These are phyloP conservation scores for Guyanaporus albipodus DNA, from an alignment of 768 basidiomycete species.

Conservation along the genomic window DNA sequence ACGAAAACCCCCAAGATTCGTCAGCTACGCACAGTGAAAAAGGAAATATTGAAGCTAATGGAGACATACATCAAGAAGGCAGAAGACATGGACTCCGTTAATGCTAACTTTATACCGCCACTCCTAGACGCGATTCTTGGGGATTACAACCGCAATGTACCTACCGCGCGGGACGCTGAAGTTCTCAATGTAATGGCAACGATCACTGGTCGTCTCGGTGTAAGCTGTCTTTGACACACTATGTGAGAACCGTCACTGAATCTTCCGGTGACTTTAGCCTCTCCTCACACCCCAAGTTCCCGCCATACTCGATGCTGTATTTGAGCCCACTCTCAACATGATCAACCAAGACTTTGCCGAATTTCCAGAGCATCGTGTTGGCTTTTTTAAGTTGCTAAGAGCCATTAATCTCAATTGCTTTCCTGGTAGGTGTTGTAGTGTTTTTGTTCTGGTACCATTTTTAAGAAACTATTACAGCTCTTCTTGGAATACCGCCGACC, in stretches of 20 bases:
- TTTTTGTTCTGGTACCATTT: background rate
- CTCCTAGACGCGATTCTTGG: conserved; percentile 96
- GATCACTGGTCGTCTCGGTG: conserved; percentile 83
- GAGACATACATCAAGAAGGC: conserved; percentile 98
- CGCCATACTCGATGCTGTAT: conserved; percentile 93
- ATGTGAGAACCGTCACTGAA: conserved; percentile 3
- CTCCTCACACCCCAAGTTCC: conserved; percentile 91
- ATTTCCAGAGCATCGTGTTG: conserved; percentile 94
- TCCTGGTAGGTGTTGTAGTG: conserved; percentile 62
- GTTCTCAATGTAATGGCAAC: conserved; percentile 97
- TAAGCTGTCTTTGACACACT: conserved; percentile 39
- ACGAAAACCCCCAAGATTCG: conserved; percentile 97
- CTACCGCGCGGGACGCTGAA: conserved; percentile 91
- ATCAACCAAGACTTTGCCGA: conserved; percentile 99
- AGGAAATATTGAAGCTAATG: conserved; percentile 95
- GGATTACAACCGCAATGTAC: conserved; percentile 93
- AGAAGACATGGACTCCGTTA: conserved; percentile 92
- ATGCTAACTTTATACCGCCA: conserved; percentile 88
- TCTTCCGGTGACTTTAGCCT: conserved; percentile 40
- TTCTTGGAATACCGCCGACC: conserved; percentile 79
- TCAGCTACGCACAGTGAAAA: conserved; percentile 93
- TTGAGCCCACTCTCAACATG: conserved; percentile 96
- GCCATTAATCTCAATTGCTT: conserved; percentile 93
- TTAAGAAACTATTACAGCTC: conserved; percentile 37
- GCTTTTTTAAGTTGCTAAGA: conserved; percentile 93